These are phyloP conservation scores for Fusarium sp. DNA, from an alignment of 2,329 filamentous ascomycete species.

Conservation along the genomic window DNA sequence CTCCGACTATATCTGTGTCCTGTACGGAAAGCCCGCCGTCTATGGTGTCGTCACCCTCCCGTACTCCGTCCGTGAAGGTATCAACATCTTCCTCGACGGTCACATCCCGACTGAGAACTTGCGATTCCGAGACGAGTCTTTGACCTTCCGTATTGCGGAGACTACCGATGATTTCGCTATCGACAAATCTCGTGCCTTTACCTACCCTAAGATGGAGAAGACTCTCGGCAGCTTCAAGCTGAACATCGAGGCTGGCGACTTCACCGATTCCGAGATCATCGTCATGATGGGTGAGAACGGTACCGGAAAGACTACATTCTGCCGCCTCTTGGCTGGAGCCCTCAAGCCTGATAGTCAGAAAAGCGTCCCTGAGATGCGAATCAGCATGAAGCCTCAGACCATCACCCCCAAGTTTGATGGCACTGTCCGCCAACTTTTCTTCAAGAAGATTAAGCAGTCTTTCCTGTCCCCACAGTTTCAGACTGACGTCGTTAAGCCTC, in stretches of 20 bases:
- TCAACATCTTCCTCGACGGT: constrained; percentile 99
- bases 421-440: constrained; percentile 96
- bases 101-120: constrained; percentile 98
- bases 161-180: constrained; percentile 86
- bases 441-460: constrained; percentile 98
- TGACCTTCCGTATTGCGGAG: constrained; percentile 94
- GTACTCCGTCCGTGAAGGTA: constrained; percentile 95
- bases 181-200: constrained; percentile 86
- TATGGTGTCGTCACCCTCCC: constrained; percentile 98
- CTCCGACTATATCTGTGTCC: constrained; percentile 96
- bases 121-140: constrained; percentile 95
- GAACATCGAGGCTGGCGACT: constrained; percentile 80
- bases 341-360: constrained; percentile 86
- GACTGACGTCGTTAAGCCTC: constrained; percentile 99
- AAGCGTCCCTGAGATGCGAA: constrained; percentile 91
- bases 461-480: constrained; percentile 99
- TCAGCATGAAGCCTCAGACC: constrained; percentile 99
- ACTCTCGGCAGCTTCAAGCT: constrained; percentile 90
- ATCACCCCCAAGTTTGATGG: constrained; percentile 98
- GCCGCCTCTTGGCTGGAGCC: constrained; percentile 91
- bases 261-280: constrained; percentile 98
- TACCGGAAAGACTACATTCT: constrained; percentile 99
- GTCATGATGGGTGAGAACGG: constrained; percentile 99
- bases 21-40: constrained; percentile 93
- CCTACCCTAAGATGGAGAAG: constrained; percentile 92